Conservation (phyloP, 345 rosid genomes). For the Heritiera fomes region DNA sequence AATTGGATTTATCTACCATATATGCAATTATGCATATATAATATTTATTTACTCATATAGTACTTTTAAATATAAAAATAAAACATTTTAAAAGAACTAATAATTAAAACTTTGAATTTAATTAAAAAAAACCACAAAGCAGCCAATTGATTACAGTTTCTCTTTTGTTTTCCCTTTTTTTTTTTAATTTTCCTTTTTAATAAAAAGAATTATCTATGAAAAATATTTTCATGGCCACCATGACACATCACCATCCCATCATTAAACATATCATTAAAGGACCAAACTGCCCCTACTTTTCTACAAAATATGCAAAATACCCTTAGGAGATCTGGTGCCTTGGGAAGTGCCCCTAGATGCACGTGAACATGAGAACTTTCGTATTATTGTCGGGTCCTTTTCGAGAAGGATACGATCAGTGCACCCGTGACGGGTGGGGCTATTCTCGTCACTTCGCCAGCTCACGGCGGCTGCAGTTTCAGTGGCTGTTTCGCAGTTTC, state of each 20-base stretch:
- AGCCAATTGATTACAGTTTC: not conserved
- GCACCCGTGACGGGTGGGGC: conserved; percentile 38
- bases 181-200: not conserved
- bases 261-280: not conserved
- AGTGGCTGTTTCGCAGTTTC: conserved; percentile 18
- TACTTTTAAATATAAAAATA: too few relatives aligned
- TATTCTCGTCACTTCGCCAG: conserved; percentile 19
- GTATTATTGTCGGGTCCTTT: conserved; percentile 37
- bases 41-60: too few relatives aligned
- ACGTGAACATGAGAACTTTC: conserved; percentile 36
- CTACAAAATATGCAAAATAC: not conserved
- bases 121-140: not conserved
- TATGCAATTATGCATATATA: too few relatives aligned
- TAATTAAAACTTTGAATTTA: too few relatives aligned
- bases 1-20: too few relatives aligned
- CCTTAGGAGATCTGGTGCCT: conserved; percentile 1
- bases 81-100: too few relatives aligned
- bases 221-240: not conserved
- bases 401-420: conserved; percentile 35
- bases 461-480: conserved; percentile 18
- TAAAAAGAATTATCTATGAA: not conserved
- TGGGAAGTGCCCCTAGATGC: conserved; percentile 20
- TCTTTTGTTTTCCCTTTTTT: not conserved
- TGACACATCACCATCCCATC: conserved; percentile 18
- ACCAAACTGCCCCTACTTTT: conserved; percentile 2